Evolutionary conservation across 2,329 filamentous ascomycete species (phyloP).

Genomic region (Pseudocercospora vitis): DNA sequence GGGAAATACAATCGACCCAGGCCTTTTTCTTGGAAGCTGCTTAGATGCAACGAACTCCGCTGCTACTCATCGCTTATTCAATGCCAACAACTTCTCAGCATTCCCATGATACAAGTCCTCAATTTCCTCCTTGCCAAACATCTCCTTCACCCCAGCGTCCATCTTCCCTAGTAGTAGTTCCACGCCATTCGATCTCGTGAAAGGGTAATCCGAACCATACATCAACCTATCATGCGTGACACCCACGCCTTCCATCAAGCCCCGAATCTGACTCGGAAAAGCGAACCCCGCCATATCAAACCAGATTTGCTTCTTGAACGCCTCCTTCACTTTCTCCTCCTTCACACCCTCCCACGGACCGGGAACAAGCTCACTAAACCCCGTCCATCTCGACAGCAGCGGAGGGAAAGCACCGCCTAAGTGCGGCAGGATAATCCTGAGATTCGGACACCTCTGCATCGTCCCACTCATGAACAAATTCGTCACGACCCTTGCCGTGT

Average conservation of each 20-base stretch:
- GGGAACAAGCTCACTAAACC: constrained; percentile 43
- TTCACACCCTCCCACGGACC: constrained; percentile 34
- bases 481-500: constrained; percentile 51
- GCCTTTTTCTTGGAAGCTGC: too few species aligned
- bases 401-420: constrained; percentile 49
- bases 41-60: too few species aligned
- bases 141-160: constrained; percentile 43
- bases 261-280: constrained; percentile 52
- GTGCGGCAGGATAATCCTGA: constrained; percentile 53
- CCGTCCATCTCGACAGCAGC: constrained; percentile 47
- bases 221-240: constrained; percentile 47
- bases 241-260: constrained; percentile 44
- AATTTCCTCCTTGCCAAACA: constrained; percentile 41
- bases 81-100: constrained; percentile 33
- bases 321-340: constrained; percentile 35
- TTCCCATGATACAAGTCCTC: constrained; percentile 43
- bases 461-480: constrained; percentile 53
- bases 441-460: constrained; percentile 46
- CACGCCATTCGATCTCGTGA: constrained; percentile 45
- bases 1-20: too few species aligned
- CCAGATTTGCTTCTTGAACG: constrained; percentile 47
- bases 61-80: too few species aligned
- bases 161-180: constrained; percentile 43
- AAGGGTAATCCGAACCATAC: constrained; percentile 57
- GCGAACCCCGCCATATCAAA: constrained; percentile 56